Evolutionary conservation across 2,329 filamentous ascomycete species (phyloP).

Genomic region (Colletotrichum eremochloae): DNA sequence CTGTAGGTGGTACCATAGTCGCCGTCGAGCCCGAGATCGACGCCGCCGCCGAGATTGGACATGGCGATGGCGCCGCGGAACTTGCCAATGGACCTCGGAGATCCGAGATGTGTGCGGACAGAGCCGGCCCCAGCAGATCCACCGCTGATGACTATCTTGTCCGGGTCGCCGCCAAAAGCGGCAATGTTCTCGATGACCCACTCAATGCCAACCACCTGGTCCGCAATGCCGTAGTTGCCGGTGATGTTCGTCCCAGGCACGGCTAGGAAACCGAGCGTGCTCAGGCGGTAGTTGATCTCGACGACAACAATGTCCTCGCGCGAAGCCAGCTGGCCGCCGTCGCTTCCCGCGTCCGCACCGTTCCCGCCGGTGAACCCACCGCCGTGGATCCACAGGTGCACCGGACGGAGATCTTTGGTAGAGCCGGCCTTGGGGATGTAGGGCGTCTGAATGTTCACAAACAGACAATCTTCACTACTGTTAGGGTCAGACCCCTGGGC

Average conservation of each 20-base stretch:
- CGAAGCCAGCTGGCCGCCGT: background rate
- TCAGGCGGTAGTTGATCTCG: constrained; percentile 48
- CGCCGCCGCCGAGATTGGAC: constrained; percentile 67
- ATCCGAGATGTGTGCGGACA: constrained; percentile 63
- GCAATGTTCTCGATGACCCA: constrained; percentile 52
- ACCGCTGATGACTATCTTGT: constrained; percentile 48
- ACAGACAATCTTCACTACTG: background rate
- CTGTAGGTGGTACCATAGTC: background rate
- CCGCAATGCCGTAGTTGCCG: constrained; percentile 50
- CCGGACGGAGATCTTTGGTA: background rate
- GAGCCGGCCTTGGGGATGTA: background rate
- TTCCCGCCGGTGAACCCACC: background rate
- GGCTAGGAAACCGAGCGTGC: constrained; percentile 49
- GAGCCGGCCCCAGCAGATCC: constrained; percentile 63
- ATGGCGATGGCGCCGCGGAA: constrained; percentile 62
- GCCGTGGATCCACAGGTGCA: background rate
- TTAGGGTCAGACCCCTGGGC: background rate
- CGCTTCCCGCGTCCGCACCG: background rate
- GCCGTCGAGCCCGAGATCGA: constrained; percentile 54
- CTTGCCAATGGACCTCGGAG: constrained; percentile 60
- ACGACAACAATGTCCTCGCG: constrained; percentile 44
- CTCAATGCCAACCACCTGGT: constrained; percentile 51
- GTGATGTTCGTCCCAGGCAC: constrained; percentile 44
- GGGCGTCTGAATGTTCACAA: background rate
- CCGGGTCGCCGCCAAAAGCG: constrained; percentile 50